Conservation (phyloP, 1,284 basidiomycete species). For the Porogramme epimiltina region DNA sequence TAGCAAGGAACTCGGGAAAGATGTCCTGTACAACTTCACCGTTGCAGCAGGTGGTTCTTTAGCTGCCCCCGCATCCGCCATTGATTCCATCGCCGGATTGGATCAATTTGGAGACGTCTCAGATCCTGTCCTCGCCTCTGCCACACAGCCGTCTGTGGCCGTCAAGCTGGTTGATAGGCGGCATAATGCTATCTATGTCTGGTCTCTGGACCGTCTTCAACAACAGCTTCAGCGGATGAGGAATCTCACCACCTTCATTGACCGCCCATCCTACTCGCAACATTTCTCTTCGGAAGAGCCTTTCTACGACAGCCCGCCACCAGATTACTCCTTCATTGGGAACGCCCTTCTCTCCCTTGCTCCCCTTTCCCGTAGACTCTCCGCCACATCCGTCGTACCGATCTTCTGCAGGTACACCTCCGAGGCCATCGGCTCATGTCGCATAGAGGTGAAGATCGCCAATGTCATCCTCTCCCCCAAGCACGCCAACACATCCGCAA, state of each 20-base stretch:
- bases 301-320: slow-evolving; percentile 86
- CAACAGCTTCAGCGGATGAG: slow-evolving; percentile 94
- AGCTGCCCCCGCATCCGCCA: slow-evolving; percentile 79
- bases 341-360: slow-evolving; percentile 83
- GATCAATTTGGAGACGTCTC: slow-evolving; percentile 94
- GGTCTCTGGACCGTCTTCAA: slow-evolving; percentile 88
- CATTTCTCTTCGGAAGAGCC: slow-evolving; percentile 94
- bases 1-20: slow-evolving; percentile 85
- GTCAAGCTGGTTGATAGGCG: slow-evolving; percentile 91
- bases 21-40: slow-evolving; percentile 90
- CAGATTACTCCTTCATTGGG: slow-evolving; percentile 91
- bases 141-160: slow-evolving; percentile 82
- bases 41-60: slow-evolving; percentile 83
- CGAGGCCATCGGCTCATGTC: slow-evolving; percentile 91
- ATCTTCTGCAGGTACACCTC: slow-evolving; percentile 93
- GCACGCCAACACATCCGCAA: slow-evolving; percentile 59
- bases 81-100: slow-evolving; percentile 86
- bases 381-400: slow-evolving; percentile 74
- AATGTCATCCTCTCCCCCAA: slow-evolving; percentile 66
- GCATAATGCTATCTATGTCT: slow-evolving; percentile 85
- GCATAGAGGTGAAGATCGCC: slow-evolving; percentile 79
- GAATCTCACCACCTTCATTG: slow-evolving; percentile 90
- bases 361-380: slow-evolving; percentile 78
- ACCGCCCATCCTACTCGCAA: slow-evolving; percentile 88
- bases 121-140: slow-evolving; percentile 70